A percentile compares a stretch with the other conserved stretches of the same genome.
phyloP scores from a whole-genome alignment of 2,329 filamentous ascomycete species.

The Botrytis medusae region DNA sequence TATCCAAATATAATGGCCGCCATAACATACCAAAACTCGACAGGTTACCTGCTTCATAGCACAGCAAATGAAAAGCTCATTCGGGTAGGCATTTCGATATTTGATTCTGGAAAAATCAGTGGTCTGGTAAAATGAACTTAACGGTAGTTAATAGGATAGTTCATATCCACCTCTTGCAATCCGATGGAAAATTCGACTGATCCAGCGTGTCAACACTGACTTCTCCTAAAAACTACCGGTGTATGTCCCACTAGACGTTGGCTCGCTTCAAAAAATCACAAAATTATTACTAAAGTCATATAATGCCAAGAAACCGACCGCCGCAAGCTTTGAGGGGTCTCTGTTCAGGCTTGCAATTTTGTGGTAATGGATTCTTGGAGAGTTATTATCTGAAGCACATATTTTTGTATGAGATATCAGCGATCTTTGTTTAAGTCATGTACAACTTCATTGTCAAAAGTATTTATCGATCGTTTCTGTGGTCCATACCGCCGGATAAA shows the following conservation, averaged over 20 bases:
- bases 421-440: neutral
- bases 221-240: neutral
- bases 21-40: neutral
- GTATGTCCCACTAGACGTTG: neutral
- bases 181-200: neutral
- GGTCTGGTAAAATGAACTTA: neutral
- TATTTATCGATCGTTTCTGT: neutral
- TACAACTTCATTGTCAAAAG: neutral
- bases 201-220: neutral
- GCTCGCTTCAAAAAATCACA: neutral
- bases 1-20: neutral
- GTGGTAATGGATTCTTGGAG: neutral
- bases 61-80: neutral
- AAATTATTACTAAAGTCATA: neutral
- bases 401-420: neutral
- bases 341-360: neutral
- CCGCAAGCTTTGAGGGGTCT: too few relatives aligned
- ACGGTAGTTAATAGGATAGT: too few relatives aligned
- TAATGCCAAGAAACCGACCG: too few relatives aligned
- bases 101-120: too few relatives aligned
- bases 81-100: neutral
- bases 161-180: neutral
- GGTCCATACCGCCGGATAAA: neutral
- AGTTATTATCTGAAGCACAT: neutral
- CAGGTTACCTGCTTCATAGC: neutral